Percentiles rank a stretch among this genome's conserved stretches.
Evolutionary conservation across 208 protist genomes (phyloP).

Genomic region (Leishmania major): DNA sequence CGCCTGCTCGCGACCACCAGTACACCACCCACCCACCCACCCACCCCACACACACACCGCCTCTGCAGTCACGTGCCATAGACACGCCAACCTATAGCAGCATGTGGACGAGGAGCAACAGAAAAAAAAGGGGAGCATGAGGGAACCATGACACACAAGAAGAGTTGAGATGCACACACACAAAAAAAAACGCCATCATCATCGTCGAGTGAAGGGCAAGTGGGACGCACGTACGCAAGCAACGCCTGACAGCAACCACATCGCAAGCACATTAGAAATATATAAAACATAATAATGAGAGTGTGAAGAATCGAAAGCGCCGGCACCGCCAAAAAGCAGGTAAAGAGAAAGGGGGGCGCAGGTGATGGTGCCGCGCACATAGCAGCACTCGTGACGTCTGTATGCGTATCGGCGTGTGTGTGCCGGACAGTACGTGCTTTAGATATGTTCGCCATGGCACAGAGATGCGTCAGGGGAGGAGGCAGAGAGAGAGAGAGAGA

Average conservation of each 20-base stretch:
- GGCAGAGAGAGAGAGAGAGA: neutral
- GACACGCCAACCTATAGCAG: neutral
- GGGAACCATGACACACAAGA: neutral
- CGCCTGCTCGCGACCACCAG: neutral
- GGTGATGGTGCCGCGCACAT: neutral
- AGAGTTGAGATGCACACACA: neutral
- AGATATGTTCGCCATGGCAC: neutral
- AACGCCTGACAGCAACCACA: neutral
- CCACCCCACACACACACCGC: neutral
- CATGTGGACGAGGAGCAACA: neutral
- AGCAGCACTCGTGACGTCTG: neutral
- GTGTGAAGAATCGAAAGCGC: neutral
- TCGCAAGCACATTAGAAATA: neutral
- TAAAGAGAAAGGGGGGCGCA: neutral
- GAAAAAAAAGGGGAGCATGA: neutral
- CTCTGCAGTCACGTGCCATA: neutral
- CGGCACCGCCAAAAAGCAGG: neutral
- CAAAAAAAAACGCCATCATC: neutral
- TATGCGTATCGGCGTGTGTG: neutral
- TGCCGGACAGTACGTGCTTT: neutral
- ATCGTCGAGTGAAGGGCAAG: neutral
- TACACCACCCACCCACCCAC: neutral
- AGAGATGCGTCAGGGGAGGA: neutral
- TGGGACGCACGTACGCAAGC: neutral
- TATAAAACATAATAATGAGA: neutral